These are phyloP conservation scores for Phlyctochytrium planicorne DNA, from an alignment of 192 early-diverging fungal genomes.

Conservation along the genomic window DNA sequence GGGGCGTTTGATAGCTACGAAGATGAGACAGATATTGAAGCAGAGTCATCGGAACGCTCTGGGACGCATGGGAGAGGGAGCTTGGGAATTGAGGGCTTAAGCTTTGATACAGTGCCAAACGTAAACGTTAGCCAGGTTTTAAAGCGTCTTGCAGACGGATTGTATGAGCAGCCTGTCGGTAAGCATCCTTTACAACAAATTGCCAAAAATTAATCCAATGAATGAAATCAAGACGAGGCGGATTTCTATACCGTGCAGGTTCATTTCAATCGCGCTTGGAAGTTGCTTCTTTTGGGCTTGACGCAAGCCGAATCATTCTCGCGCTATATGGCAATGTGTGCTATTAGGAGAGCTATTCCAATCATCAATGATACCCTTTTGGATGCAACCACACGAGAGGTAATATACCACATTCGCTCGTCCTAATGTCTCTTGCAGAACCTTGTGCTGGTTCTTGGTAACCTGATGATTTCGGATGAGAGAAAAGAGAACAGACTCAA, in stretches of 20 bases:
- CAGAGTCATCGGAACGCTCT: neutral
- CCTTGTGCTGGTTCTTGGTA: slow-evolving; percentile 39
- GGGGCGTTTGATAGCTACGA: neutral
- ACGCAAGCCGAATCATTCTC: slow-evolving; percentile 51
- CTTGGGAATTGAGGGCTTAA: slow-evolving; percentile 43
- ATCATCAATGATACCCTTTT: slow-evolving; percentile 52
- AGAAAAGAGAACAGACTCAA: slow-evolving; percentile 51
- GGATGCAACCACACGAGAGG: slow-evolving; percentile 48
- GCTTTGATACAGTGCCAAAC: slow-evolving; percentile 47
- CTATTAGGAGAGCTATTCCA: slow-evolving; percentile 44
- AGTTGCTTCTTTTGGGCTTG: slow-evolving; percentile 51
- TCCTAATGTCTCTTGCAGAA: too few species aligned
- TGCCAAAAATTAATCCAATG: slow-evolving; percentile 6
- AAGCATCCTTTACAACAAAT: slow-evolving; percentile 6
- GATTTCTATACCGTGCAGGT: slow-evolving; percentile 54
- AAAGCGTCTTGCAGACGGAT: slow-evolving; percentile 44
- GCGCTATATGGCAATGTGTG: slow-evolving; percentile 53
- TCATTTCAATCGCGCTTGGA: slow-evolving; percentile 57
- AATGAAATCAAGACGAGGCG: slow-evolving; percentile 50
- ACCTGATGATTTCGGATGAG: slow-evolving; percentile 52
- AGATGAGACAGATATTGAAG: neutral
- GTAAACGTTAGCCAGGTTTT: slow-evolving; percentile 39
- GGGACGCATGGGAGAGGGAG: slow-evolving; percentile 7
- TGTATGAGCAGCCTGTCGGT: slow-evolving; percentile 40
- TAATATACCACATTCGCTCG: slow-evolving; percentile 8